phyloP scores from a whole-genome alignment of 768 basidiomycete genomes.

The Serendipita sp. region DNA sequence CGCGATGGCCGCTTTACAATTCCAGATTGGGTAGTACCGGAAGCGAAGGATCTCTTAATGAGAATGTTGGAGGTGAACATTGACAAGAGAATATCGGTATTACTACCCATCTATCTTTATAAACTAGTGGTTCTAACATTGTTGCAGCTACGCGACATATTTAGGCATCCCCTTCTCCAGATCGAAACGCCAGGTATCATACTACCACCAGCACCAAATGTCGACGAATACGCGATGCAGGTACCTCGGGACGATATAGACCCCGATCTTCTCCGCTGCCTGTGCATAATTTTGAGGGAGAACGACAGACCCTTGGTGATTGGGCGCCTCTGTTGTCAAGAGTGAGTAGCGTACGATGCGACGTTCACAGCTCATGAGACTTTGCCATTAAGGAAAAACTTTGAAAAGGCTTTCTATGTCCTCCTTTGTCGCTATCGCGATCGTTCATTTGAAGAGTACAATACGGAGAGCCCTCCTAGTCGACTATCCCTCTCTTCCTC shows the following conservation, averaged over 20 bases:
- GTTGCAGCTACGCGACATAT: slow-evolving; percentile 40
- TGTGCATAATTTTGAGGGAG: slow-evolving; percentile 72
- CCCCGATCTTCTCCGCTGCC: slow-evolving; percentile 55
- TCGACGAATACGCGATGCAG: slow-evolving; percentile 28
- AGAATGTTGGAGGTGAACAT: slow-evolving; percentile 86
- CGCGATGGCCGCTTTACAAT: slow-evolving; percentile 73
- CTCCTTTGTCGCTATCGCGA: slow-evolving; percentile 64
- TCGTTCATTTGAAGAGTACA: slow-evolving; percentile 38
- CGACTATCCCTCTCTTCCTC: slow-evolving; percentile 6
- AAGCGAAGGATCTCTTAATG: slow-evolving; percentile 66
- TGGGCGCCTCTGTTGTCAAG: slow-evolving; percentile 12
- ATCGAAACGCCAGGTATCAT: too few species aligned
- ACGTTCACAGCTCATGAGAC: neutral
- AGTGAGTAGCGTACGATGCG: slow-evolving; percentile 12
- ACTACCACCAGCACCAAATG: slow-evolving; percentile 5
- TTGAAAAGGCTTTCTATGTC: slow-evolving; percentile 83
- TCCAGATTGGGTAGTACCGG: slow-evolving; percentile 63
- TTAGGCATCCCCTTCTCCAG: slow-evolving; percentile 20
- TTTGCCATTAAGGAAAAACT: slow-evolving; percentile 30
- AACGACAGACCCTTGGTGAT: slow-evolving; percentile 34
- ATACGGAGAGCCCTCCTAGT: slow-evolving; percentile 15
- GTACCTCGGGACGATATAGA: slow-evolving; percentile 53
- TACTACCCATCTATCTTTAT: slow-evolving; percentile 13
- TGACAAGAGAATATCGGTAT: slow-evolving; percentile 58
- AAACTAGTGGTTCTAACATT: too few species aligned